Conservation (phyloP, 2,329 filamentous ascomycete genomes). For the Microcyclospora tardicrescens region DNA sequence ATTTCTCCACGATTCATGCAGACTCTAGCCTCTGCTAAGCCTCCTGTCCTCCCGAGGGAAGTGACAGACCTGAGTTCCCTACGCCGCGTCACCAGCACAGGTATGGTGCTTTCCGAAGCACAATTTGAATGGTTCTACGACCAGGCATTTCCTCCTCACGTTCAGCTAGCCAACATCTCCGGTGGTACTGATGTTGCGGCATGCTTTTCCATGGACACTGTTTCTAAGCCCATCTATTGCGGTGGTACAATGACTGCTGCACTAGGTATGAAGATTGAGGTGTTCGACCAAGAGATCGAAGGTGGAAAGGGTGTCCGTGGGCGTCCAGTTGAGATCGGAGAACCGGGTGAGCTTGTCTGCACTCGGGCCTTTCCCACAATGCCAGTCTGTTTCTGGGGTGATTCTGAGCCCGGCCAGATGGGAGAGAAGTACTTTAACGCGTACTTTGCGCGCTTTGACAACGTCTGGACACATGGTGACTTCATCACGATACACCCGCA, state of each 20-base stretch:
- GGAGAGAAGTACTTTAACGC: conserved; percentile 33
- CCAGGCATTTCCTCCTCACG: conserved; percentile 50
- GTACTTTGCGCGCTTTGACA: conserved; percentile 35
- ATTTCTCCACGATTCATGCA: conserved; percentile 65
- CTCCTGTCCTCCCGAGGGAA: conserved; percentile 44
- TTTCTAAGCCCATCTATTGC: conserved; percentile 51
- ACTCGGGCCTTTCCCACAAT: conserved; percentile 62
- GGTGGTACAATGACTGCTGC: conserved; percentile 43
- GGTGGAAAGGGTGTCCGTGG: conserved; percentile 33
- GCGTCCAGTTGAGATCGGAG: conserved; percentile 45
- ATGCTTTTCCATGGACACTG: conserved; percentile 52
- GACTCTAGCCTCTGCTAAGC: conserved; percentile 52
- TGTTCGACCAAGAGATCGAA: conserved; percentile 45
- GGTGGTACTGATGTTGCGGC: conserved; percentile 66
- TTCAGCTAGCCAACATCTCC: conserved; percentile 60
- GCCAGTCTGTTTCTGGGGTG: conserved; percentile 42
- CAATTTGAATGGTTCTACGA: conserved; percentile 74
- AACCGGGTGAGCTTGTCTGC: conserved; percentile 61
- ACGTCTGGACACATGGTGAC: conserved; percentile 74
- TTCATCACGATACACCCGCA: conserved; percentile 58
- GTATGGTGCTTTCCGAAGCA: conserved; percentile 67
- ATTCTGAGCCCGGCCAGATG: conserved; percentile 10
- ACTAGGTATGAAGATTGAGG: conserved; percentile 42
- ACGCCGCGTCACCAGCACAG: conserved; percentile 54
- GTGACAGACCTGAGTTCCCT: conserved; percentile 51